phyloP scores from a whole-genome alignment of 345 rosid species.

The Euclidium syriacum region DNA sequence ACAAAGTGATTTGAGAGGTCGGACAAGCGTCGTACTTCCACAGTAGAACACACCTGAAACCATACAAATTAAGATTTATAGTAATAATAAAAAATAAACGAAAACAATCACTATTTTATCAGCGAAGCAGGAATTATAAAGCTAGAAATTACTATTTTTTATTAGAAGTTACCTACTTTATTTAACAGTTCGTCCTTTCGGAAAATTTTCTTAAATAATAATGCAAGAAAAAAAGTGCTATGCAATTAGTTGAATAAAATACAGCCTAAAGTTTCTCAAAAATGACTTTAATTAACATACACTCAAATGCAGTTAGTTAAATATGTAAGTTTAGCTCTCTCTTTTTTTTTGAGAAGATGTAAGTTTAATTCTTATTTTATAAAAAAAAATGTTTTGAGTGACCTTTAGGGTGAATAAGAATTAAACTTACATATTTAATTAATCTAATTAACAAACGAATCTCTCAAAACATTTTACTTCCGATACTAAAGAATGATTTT shows the following conservation, averaged over 20 bases:
- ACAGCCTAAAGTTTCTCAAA: background rate
- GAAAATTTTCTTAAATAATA: background rate
- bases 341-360: too few relatives aligned
- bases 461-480: background rate
- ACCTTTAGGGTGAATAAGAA: too few relatives aligned
- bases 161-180: background rate
- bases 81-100: background rate
- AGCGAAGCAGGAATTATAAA: too few relatives aligned
- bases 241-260: background rate
- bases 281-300: too few relatives aligned
- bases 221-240: background rate
- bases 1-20: conserved; percentile 53
- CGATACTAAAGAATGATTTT: background rate
- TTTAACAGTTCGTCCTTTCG: background rate
- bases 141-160: background rate
- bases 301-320: too few relatives aligned
- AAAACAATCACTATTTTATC: too few relatives aligned
- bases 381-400: too few relatives aligned
- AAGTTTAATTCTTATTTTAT: too few relatives aligned
- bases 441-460: background rate
- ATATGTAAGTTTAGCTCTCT: too few relatives aligned
- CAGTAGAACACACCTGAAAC: conserved; percentile 86
- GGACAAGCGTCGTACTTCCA: conserved; percentile 77
- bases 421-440: background rate
- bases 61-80: background rate